These are phyloP conservation scores for Nematocida minor DNA, from an alignment of 371 early-diverging fungal genomes.

Conservation along the genomic window DNA sequence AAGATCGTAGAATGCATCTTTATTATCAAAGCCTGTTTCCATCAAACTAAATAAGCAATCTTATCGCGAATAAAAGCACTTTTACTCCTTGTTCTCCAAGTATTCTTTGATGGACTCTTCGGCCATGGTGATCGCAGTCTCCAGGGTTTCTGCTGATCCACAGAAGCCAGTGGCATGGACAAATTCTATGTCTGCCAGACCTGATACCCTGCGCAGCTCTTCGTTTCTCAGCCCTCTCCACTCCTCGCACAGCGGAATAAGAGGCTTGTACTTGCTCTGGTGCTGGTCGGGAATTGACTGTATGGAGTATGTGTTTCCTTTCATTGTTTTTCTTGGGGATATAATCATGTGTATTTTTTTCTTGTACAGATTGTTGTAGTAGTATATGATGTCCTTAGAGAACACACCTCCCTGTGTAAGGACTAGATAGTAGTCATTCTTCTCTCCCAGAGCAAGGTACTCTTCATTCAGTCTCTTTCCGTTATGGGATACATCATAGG, in stretches of 20 bases:
- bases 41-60: no score
- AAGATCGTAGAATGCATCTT: no score
- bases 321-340: neutral
- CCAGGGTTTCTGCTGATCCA: conserved; percentile 52
- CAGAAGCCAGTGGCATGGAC: conserved; percentile 80
- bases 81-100: neutral
- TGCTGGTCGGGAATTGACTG: conserved; percentile 71
- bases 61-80: no score
- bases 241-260: conserved; percentile 78
- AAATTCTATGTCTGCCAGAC: conserved; percentile 77
- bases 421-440: conserved; percentile 27
- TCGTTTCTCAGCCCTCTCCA: conserved; percentile 90
- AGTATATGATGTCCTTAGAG: conserved; percentile 20
- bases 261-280: conserved; percentile 71
- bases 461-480: neutral
- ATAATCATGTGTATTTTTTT: conserved; percentile 54
- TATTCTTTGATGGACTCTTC: conserved; percentile 20
- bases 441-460: neutral
- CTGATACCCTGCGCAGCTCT: conserved; percentile 71
- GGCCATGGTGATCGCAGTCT: conserved; percentile 60
- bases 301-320: conserved; percentile 31
- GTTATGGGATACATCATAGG: conserved; percentile 4
- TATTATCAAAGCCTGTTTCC: no score
- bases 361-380: conserved; percentile 30
- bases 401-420: conserved; percentile 3